phyloP scores from a whole-genome alignment of 441 rosid species.

The Populus hybrid region DNA sequence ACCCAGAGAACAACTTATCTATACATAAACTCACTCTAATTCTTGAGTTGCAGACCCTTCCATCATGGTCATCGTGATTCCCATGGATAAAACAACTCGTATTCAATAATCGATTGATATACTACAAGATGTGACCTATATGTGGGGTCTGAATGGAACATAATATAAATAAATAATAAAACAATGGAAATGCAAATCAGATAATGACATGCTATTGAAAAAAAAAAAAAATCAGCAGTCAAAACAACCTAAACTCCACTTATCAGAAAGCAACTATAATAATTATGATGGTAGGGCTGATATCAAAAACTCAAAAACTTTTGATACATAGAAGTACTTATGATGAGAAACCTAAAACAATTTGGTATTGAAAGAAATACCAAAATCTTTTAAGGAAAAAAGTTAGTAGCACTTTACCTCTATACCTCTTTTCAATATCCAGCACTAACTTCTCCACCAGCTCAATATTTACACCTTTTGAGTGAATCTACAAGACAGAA shows the following conservation, averaged over 20 bases:
- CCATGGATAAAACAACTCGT: neutral
- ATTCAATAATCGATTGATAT: neutral
- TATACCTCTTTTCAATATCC: slow-evolving; percentile 67
- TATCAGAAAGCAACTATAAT: neutral
- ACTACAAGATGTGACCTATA: neutral
- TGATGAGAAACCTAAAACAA: neutral
- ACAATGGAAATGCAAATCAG: neutral
- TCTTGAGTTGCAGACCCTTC: neutral
- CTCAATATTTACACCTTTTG: slow-evolving; percentile 70
- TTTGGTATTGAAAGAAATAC: neutral
- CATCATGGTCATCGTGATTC: neutral
- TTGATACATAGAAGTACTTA: neutral
- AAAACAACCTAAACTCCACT: neutral
- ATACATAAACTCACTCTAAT: neutral
- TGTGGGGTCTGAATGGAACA: neutral
- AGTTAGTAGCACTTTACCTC: slow-evolving; percentile 40
- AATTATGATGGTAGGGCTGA: neutral
- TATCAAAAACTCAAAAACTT: neutral
- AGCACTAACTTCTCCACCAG: slow-evolving; percentile 69
- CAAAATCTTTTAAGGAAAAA: neutral
- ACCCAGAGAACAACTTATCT: neutral
- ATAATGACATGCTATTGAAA: neutral
- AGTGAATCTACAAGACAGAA: slow-evolving; percentile 60
- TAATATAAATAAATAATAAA: too few relatives aligned
- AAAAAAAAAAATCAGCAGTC: neutral